phyloP scores from a whole-genome alignment of 805 yeast genomes.

The Candida qinlingensis region DNA sequence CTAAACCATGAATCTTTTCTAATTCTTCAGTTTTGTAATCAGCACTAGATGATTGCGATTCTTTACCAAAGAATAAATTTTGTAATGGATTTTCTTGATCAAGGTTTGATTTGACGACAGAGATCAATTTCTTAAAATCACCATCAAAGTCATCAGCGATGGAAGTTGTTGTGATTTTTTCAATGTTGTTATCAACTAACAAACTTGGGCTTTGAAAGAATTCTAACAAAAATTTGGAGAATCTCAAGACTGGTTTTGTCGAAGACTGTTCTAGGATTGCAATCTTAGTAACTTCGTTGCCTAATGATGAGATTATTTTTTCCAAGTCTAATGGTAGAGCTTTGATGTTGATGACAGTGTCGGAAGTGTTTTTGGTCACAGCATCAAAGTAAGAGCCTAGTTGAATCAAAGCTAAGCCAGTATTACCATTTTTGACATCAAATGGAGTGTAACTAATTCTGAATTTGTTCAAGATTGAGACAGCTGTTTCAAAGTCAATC shows the following conservation, averaged over 20 bases:
- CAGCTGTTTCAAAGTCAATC: constrained; percentile 5
- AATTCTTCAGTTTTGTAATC: constrained; percentile 23
- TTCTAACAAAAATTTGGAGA: constrained; percentile 73
- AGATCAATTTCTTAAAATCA: constrained; percentile 32
- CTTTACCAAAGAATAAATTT: constrained; percentile 53
- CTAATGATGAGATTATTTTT: constrained; percentile 41
- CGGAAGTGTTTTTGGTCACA: constrained; percentile 33
- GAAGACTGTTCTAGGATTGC: constrained; percentile 61
- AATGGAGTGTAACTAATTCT: constrained; percentile 2
- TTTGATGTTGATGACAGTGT: constrained; percentile 49
- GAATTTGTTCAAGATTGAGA: constrained; percentile 3
- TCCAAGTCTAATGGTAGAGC: constrained; percentile 62
- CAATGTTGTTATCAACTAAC: constrained; percentile 41
- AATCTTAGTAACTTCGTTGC: constrained; percentile 41
- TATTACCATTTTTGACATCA: constrained; percentile 3
- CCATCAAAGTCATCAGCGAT: constrained; percentile 29
- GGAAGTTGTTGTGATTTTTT: constrained; percentile 53
- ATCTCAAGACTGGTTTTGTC: constrained; percentile 30
- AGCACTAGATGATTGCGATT: constrained; percentile 13
- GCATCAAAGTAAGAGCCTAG: constrained; percentile 53
- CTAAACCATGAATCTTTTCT: constrained; percentile 48
- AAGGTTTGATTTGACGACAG: constrained; percentile 48
- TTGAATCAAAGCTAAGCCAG: constrained; percentile 23
- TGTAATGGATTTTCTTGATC: constrained; percentile 52
- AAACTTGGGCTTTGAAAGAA: constrained; percentile 54